Conservation (phyloP, 306 rosid species). For the Hippophae tibetana region DNA sequence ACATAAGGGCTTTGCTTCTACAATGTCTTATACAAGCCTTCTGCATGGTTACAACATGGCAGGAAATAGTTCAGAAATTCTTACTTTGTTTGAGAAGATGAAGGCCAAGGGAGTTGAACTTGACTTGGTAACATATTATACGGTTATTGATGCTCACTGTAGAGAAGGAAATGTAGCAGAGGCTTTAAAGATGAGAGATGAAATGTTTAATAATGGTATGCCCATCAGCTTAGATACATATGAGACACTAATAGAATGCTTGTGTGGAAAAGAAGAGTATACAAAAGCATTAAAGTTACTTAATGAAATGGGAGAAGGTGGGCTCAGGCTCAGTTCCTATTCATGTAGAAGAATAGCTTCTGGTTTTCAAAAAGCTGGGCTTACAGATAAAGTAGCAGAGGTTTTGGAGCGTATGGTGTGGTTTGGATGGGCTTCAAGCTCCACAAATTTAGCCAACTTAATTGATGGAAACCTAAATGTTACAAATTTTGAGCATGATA, state of each 20-base stretch:
- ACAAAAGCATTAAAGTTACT: conserved; percentile 18
- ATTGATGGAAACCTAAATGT: conserved; percentile 10
- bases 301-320: conserved; percentile 24
- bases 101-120: conserved; percentile 24
- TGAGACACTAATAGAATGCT: conserved; percentile 19
- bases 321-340: conserved; percentile 11
- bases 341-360: conserved; percentile 24
- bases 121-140: conserved; percentile 17
- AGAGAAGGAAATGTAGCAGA: conserved; percentile 23
- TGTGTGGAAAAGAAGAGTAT: conserved; percentile 19
- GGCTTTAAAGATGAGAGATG: conserved; percentile 28
- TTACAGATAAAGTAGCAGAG: conserved; percentile 23
- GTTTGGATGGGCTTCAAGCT: conserved; percentile 32
- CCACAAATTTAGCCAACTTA: conserved; percentile 19
- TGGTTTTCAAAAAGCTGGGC: conserved; percentile 21
- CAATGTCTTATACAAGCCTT: conserved; percentile 28
- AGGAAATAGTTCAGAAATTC: conserved; percentile 23
- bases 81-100: conserved; percentile 32
- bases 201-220: conserved; percentile 20
- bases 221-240: conserved; percentile 7
- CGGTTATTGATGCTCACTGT: conserved; percentile 30
- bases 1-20: conserved; percentile 26
- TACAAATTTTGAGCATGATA: conserved; percentile 11
- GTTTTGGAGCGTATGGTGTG: conserved; percentile 27
- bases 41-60: conserved; percentile 25